Conservation (phyloP, 495 filamentous ascomycete species). For the Aspergillus olivimuriae region DNA sequence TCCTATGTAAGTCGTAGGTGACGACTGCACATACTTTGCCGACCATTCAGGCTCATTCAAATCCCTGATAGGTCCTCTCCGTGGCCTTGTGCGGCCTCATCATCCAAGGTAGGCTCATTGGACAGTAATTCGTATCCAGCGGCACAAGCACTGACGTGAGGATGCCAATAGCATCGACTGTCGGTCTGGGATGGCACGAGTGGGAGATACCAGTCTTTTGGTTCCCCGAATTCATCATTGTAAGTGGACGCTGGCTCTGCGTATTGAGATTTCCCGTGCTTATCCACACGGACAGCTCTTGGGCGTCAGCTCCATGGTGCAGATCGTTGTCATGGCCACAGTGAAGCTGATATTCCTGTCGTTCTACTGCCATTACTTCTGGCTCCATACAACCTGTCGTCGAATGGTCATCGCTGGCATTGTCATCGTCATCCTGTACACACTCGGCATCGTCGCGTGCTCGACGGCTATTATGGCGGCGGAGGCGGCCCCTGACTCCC, state of each 20-base stretch:
- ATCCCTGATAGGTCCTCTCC: neutral
- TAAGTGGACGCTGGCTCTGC: neutral
- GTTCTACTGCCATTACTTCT: neutral
- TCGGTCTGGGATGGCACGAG: neutral
- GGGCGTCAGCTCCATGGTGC: neutral
- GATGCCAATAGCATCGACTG: too few relatives aligned
- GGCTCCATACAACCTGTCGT: neutral
- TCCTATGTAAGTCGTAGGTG: neutral
- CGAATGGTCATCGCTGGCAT: neutral
- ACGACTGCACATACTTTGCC: neutral
- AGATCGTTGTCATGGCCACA: neutral
- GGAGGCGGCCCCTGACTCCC: too few relatives aligned
- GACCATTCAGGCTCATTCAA: too few relatives aligned
- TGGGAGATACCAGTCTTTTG: neutral
- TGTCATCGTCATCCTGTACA: neutral
- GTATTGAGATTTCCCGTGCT: neutral
- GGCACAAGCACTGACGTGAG: too few relatives aligned
- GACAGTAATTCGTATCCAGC: too few relatives aligned
- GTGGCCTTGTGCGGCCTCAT: neutral
- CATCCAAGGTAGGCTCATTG: neutral
- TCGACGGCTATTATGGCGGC: neutral
- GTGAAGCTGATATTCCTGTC: neutral
- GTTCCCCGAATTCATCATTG: neutral
- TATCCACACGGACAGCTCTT: neutral
- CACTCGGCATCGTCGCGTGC: neutral